phyloP scores from a whole-genome alignment of 441 rosid species.

The Isatis lusitanica region DNA sequence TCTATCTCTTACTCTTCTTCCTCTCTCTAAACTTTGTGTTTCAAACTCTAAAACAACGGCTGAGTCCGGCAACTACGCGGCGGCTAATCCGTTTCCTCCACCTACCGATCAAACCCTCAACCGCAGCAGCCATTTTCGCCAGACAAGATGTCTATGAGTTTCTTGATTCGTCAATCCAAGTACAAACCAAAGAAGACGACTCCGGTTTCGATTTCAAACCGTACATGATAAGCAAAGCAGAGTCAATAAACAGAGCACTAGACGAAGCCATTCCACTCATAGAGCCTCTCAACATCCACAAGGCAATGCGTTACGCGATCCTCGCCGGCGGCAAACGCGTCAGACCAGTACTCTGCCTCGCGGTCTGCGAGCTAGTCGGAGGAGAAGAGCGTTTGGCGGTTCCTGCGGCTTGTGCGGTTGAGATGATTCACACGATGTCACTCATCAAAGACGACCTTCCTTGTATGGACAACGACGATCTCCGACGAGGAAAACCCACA shows the following conservation, averaged over 20 bases:
- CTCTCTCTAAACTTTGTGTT: slow-evolving; percentile 24
- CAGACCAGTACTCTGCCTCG: slow-evolving; percentile 68
- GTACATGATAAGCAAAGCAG: slow-evolving; percentile 57
- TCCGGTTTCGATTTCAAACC: slow-evolving; percentile 54
- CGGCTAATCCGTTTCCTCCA: slow-evolving; percentile 15
- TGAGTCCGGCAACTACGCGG: background rate
- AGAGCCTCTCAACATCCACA: slow-evolving; percentile 62
- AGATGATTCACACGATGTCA: slow-evolving; percentile 85
- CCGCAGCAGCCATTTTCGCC: slow-evolving; percentile 40
- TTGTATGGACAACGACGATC: slow-evolving; percentile 86
- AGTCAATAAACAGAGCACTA: slow-evolving; percentile 56
- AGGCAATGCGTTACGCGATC: slow-evolving; percentile 80
- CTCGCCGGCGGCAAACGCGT: slow-evolving; percentile 83
- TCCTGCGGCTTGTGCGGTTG: slow-evolving; percentile 75
- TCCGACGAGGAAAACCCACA: slow-evolving; percentile 78
- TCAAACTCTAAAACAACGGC: background rate
- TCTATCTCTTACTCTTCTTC: slow-evolving; percentile 4
- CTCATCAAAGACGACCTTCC: slow-evolving; percentile 80
- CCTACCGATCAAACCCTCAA: slow-evolving; percentile 6
- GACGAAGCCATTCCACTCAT: slow-evolving; percentile 55
- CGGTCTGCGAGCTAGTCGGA: slow-evolving; percentile 69
- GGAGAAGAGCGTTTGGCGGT: slow-evolving; percentile 56
- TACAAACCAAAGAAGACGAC: slow-evolving; percentile 7
- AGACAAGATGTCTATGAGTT: slow-evolving; percentile 41
- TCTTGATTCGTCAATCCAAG: slow-evolving; percentile 3